A percentile compares a stretch with the other conserved stretches of the same genome.
Evolutionary conservation across 225 moss, liverwort and hornwort genomes (phyloP).

Genomic region (Neckera pumila): DNA sequence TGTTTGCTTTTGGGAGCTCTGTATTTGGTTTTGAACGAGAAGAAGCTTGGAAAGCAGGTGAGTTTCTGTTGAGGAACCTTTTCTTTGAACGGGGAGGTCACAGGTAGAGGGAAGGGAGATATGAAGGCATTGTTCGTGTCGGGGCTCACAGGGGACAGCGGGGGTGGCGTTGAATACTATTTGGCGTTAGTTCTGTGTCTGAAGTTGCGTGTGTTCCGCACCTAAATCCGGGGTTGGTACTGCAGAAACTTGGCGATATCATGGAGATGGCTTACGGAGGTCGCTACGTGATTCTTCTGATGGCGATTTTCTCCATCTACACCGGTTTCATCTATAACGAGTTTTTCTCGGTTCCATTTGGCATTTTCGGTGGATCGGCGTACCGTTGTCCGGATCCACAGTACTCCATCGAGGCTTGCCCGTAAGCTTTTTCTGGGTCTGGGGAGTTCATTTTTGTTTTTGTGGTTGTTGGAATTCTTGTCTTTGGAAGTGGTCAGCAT

Average conservation of each 20-base stretch:
- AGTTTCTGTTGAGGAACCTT: background rate
- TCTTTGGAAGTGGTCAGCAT: no score
- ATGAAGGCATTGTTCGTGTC: background rate
- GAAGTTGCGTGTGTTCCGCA: background rate
- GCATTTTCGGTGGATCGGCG: constrained; percentile 52
- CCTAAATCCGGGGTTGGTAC: background rate
- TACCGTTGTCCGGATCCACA: constrained; percentile 65
- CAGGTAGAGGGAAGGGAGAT: background rate
- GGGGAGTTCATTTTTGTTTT: background rate
- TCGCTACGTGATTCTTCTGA: constrained; percentile 88
- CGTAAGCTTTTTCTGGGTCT: constrained; percentile 27
- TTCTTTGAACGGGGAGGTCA: background rate
- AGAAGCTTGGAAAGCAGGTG: constrained; percentile 74
- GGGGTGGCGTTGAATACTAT: background rate
- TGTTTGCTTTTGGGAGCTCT: constrained; percentile 62
- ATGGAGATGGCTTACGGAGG: constrained; percentile 99
- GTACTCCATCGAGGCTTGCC: constrained; percentile 32
- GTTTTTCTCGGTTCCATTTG: constrained; percentile 75
- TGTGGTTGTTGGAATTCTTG: background rate
- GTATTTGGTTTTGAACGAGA: constrained; percentile 65
- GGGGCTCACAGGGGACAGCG: background rate
- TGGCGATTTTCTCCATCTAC: constrained; percentile 97
- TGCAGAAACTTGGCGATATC: constrained; percentile 95
- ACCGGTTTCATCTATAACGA: constrained; percentile 94
- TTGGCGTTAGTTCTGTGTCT: background rate